Conservation (phyloP, 768 basidiomycete genomes). For the Gloeopeniophorella convolvens region DNA sequence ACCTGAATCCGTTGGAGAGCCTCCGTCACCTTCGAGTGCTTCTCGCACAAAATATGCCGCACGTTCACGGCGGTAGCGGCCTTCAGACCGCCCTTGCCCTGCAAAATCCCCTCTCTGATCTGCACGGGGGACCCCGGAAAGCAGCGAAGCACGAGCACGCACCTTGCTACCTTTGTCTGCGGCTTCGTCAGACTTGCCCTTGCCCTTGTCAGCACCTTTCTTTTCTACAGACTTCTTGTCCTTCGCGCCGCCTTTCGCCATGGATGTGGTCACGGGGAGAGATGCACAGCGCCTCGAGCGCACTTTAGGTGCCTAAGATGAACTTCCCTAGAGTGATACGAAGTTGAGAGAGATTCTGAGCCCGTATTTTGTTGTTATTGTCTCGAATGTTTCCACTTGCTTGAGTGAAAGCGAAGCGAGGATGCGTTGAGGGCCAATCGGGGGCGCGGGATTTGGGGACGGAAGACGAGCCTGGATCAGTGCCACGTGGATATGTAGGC, state of each 20-base stretch:
- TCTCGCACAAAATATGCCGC: slow-evolving; percentile 84
- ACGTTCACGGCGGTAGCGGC: slow-evolving; percentile 80
- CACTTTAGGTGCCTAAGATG: too few relatives aligned
- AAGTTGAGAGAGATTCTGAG: too few relatives aligned
- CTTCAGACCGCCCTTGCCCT: slow-evolving; percentile 61
- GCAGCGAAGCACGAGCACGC: neutral
- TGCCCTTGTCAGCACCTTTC: slow-evolving; percentile 29
- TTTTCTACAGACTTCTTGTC: slow-evolving; percentile 40
- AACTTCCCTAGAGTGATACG: too few relatives aligned
- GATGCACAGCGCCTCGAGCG: too few relatives aligned
- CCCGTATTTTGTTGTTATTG: too few relatives aligned
- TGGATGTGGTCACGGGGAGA: neutral
- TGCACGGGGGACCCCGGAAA: neutral
- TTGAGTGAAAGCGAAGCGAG: neutral
- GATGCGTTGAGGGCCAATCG: slow-evolving; percentile 6
- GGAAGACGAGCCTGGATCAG: neutral
- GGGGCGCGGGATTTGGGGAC: neutral
- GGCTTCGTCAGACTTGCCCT: slow-evolving; percentile 8
- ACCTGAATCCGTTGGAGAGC: slow-evolving; percentile 78
- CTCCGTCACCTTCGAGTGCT: slow-evolving; percentile 73
- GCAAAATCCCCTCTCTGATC: neutral
- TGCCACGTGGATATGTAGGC: slow-evolving; percentile 12
- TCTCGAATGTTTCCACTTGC: too few relatives aligned
- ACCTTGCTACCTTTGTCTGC: slow-evolving; percentile 11
- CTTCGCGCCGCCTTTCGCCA: slow-evolving; percentile 19